Percentiles rank a stretch among this genome's conserved stretches.
Conservation (phyloP, 805 yeast species). For the Zygosaccharomyces pseudorouxii region DNA sequence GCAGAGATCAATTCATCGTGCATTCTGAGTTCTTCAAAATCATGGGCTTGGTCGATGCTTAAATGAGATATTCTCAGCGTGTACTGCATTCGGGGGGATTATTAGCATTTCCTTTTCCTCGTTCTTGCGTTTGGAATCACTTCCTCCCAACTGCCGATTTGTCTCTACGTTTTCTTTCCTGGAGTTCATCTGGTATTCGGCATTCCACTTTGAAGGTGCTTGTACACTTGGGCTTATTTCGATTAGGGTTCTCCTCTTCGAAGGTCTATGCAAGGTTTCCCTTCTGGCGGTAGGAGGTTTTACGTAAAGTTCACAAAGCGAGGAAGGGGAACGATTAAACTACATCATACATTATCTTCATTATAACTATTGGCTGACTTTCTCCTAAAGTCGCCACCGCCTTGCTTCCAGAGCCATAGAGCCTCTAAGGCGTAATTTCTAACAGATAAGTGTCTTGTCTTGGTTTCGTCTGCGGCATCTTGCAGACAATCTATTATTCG, state of each 20-base stretch:
- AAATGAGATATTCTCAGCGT: not conserved
- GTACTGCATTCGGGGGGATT: not conserved
- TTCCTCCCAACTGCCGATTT: not conserved
- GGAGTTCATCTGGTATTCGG: not conserved
- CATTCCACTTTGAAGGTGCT: not conserved
- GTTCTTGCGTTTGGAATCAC: conserved; percentile 5
- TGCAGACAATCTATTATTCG: conserved; percentile 61
- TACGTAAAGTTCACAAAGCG: not conserved
- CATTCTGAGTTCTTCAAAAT: conserved; percentile 7
- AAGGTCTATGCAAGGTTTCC: not conserved
- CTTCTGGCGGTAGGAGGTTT: not conserved
- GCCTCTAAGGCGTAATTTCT: conserved; percentile 85
- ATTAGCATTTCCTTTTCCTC: not conserved
- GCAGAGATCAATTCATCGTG: not conserved
- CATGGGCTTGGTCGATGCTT: not conserved
- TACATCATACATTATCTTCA: conserved; percentile 13
- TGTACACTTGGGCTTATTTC: not conserved
- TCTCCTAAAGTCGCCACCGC: conserved; percentile 38
- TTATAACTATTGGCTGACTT: too few species aligned
- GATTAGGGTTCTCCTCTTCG: conserved; percentile 11
- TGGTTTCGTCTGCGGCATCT: conserved; percentile 62
- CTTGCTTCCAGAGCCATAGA: conserved; percentile 76
- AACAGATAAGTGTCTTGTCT: conserved; percentile 64
- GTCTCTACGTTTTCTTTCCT: not conserved
- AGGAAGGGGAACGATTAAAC: not conserved